Conservation (phyloP, 1,139 yeast species). For the Taiozyma sp. region DNA sequence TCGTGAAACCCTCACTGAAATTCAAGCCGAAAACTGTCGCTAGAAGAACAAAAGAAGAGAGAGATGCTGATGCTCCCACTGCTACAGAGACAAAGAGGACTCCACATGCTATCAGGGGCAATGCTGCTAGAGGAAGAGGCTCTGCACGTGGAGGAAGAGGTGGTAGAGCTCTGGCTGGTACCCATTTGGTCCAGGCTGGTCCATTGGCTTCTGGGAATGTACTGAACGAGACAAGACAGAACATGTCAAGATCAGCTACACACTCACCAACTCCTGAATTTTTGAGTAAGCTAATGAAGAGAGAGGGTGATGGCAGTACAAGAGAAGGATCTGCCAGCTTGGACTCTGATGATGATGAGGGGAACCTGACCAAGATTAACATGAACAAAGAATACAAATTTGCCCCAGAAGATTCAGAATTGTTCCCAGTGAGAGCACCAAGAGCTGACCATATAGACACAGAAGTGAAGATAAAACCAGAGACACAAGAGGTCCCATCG, state of each 20-base stretch:
- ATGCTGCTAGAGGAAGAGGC: constrained; percentile 26
- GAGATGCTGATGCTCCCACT: constrained; percentile 70
- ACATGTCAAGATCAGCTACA: constrained; percentile 16
- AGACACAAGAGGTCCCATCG: constrained; percentile 5
- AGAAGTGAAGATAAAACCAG: constrained; percentile 17
- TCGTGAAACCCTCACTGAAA: constrained; percentile 49
- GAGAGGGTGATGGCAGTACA: constrained; percentile 1
- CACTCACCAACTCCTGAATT: constrained; percentile 24
- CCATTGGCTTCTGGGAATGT: constrained; percentile 69
- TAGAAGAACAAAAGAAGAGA: constrained; percentile 75
- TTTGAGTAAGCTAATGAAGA: constrained; percentile 6
- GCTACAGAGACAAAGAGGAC: constrained; percentile 19
- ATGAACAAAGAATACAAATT: constrained; percentile 57
- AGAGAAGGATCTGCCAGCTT: constrained; percentile 22
- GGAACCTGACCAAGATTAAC: constrained; percentile 43
- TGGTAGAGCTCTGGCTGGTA: constrained; percentile 47
- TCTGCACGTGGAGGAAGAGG: constrained; percentile 29
- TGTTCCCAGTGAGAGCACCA: constrained; percentile 48
- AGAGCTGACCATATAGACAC: constrained; percentile 36
- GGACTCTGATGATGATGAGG: constrained; percentile 26
- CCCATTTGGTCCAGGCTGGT: constrained; percentile 67
- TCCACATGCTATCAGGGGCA: constrained; percentile 12
- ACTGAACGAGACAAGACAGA: constrained; percentile 30
- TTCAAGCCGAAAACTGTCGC: constrained; percentile 84
- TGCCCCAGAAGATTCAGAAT: constrained; percentile 37